Conservation (phyloP, 805 yeast species). For the Vanderwaltozyma verrucispora region DNA sequence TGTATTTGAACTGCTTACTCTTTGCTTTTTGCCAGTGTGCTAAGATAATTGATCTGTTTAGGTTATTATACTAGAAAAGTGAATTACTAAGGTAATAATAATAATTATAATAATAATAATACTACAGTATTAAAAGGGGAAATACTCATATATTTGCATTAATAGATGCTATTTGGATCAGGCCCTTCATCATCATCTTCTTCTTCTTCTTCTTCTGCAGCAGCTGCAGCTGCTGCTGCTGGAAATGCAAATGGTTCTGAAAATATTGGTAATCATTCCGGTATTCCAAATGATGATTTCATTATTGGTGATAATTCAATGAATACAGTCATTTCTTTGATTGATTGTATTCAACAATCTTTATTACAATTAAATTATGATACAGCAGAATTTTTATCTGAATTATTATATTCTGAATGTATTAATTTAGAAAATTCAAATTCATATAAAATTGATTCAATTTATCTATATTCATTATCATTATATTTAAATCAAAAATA, state of each 20-base stretch:
- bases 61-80: too few relatives aligned
- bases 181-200: too few relatives aligned
- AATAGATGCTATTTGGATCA: too few relatives aligned
- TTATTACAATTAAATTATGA: constrained; percentile 22
- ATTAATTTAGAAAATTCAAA: constrained; percentile 17
- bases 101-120: too few relatives aligned
- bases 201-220: too few relatives aligned
- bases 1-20: too few relatives aligned
- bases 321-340: constrained; percentile 1
- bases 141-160: too few relatives aligned
- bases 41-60: too few relatives aligned
- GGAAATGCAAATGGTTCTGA: not conserved
- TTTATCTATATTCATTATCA: constrained; percentile 61
- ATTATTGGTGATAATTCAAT: not conserved
- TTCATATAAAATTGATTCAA: constrained; percentile 40
- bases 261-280: not conserved
- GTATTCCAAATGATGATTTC: not conserved
- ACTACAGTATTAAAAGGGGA: too few relatives aligned
- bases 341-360: constrained; percentile 11
- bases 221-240: not conserved
- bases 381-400: constrained; percentile 83
- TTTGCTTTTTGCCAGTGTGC: too few relatives aligned
- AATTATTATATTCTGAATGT: constrained; percentile 57
- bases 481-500: constrained; percentile 47
- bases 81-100: too few relatives aligned